Evolutionary conservation across 805 yeast genomes (phyloP), one percentile per base, ranked within the genome.

Genomic region (Yueomyces sinensis): DNA sequence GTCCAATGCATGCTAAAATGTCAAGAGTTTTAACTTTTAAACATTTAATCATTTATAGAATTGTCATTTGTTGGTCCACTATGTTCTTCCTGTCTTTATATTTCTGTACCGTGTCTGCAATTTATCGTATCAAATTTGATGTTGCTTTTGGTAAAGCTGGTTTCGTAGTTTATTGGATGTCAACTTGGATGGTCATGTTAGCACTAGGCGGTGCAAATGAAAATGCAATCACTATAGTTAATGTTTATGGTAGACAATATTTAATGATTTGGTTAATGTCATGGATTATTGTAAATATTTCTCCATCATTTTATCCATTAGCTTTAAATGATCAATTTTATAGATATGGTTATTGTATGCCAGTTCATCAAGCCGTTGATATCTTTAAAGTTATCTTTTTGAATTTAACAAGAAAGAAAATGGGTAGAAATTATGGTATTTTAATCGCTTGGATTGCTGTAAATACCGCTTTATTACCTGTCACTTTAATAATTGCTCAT

Each of bases 161-260:
- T 0, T 82, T 81, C 54, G 67, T 82, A 29, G 76, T 82, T 1
- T 70, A 69, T 43, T 82, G 93, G 93, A 65, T 76, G 70, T 43
- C 74, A 16, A 65, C 75, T 4, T 82, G 61, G 50, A 44, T 82
- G 32, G 70, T 82, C 4, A 76, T 82, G 82, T 58, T 74, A 41
- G 82, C 87, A 1, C 78, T 80, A 20, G 93, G 91, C 39, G 72
- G 80, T 32, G 76, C 78, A 17, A 78, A 76, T 48, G 91, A 82
- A 53, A 72, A 76, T 41, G 58, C 69, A 42, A 73, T 76, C 0
- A 50, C 73, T 52, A 23, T 79, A 6, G 47, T 69, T 4, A 58
- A 76, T 32, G 56, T 75, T 6, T 37, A 61, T n/a, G 62, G 62
- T 34, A 89, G 91, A 1, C 81, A 83, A 17, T 45, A 66, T 33